A percentile compares a stretch with the other conserved stretches of the same genome.
Evolutionary conservation across 2,329 filamentous ascomycete genomes (phyloP).

Genomic region (Alternaria ethzedia): DNA sequence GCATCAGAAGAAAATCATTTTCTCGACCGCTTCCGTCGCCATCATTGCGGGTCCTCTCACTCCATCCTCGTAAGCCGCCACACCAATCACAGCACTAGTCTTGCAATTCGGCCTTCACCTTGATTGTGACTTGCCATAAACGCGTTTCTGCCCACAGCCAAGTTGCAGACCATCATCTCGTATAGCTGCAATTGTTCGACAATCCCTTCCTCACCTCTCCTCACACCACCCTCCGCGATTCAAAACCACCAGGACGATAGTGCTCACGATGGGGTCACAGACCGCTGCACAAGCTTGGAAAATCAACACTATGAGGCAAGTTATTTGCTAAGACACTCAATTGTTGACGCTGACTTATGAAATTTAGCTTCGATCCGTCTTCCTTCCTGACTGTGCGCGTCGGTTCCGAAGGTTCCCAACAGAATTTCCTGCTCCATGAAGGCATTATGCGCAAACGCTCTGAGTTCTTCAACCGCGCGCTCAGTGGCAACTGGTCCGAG

Average conservation of each 20-base stretch:
- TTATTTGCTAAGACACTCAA: rapidly evolving
- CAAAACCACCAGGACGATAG: background rate
- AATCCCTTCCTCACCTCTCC: background rate
- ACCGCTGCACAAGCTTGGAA: background rate
- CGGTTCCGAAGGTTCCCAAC: background rate
- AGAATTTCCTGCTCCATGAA: background rate
- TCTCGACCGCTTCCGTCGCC: background rate
- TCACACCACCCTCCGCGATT: background rate
- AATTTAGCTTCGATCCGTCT: background rate
- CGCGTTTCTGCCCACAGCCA: background rate
- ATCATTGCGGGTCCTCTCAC: background rate
- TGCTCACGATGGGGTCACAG: background rate
- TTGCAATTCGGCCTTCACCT: background rate
- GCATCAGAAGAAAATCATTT: background rate
- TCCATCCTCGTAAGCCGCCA: background rate
- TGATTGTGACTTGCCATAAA: background rate
- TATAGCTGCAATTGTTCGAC: background rate
- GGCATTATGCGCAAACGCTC: background rate
- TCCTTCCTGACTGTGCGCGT: background rate
- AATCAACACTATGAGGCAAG: background rate
- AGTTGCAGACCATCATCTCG: background rate
- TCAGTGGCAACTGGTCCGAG: background rate
- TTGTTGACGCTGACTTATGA: background rate
- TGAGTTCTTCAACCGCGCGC: background rate
- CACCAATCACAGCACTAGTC: background rate